phyloP scores from a whole-genome alignment of 2,329 filamentous ascomycete species.

The Fusarium liriodendri region DNA sequence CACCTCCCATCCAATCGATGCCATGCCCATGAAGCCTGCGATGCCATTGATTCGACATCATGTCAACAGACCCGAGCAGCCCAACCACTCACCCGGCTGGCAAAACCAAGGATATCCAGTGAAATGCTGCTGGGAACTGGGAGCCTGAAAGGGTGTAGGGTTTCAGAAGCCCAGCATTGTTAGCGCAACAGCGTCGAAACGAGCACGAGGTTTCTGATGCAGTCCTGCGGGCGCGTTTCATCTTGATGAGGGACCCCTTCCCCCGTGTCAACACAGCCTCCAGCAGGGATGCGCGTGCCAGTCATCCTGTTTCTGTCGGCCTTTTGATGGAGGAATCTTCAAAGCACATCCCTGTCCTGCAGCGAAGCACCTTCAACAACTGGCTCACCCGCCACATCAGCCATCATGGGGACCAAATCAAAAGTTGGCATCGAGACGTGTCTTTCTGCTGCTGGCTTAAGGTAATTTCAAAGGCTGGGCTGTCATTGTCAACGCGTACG shows the following conservation, averaged over 20 bases:
- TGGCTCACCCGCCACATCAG: conserved; percentile 28
- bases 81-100: conserved; percentile 15
- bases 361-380: conserved; percentile 17
- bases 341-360: conserved; percentile 33
- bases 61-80: conserved; percentile 21
- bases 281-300: conserved; percentile 39
- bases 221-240: conserved; percentile 64
- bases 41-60: conserved; percentile 33
- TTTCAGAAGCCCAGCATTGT: conserved; percentile 42
- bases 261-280: conserved; percentile 39
- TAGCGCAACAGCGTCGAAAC: conserved; percentile 49
- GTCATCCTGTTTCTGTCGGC: conserved; percentile 27
- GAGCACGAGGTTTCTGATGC: conserved; percentile 52
- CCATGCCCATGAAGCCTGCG: background rate
- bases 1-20: conserved; percentile 22
- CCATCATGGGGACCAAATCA: background rate
- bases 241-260: conserved; percentile 48
- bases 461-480: conserved; percentile 6
- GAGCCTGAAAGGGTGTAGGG: conserved; percentile 34
- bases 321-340: conserved; percentile 2
- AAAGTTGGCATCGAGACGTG: conserved; percentile 13
- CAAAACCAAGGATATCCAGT: conserved; percentile 9
- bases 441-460: conserved; percentile 10
- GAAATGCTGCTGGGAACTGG: conserved; percentile 1
- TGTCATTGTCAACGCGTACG: background rate